Percentiles rank a stretch among this genome's conserved stretches.
Evolutionary conservation across 176 grass and related monocot genomes (phyloP).

Genomic region (Stipa capillata): DNA sequence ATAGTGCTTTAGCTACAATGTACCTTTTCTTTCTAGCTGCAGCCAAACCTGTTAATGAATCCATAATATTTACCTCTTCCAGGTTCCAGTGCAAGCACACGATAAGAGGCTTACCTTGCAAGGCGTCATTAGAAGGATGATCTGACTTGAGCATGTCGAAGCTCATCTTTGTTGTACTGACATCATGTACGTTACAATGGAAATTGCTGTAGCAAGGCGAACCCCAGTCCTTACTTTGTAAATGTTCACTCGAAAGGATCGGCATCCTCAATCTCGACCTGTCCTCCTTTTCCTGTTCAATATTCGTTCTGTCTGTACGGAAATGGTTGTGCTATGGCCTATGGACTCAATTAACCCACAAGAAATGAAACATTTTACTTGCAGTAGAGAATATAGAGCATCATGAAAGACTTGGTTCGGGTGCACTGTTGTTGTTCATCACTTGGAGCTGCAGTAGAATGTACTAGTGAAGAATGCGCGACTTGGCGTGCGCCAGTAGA

Average conservation of each 20-base stretch:
- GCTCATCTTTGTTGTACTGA: neutral
- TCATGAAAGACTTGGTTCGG: too few relatives aligned
- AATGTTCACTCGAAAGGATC: neutral
- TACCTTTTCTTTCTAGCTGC: neutral
- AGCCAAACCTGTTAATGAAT: neutral
- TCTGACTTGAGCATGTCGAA: neutral
- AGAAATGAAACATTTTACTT: neutral
- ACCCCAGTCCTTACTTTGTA: neutral
- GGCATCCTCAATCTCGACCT: neutral
- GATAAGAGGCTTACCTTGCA: constrained; percentile 71
- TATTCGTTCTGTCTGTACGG: neutral
- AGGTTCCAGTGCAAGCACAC: constrained; percentile 94
- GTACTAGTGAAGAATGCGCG: too few relatives aligned
- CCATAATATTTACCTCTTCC: constrained; percentile 9
- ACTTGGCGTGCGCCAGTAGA: too few relatives aligned
- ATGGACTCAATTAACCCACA: neutral
- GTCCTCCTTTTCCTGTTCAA: neutral
- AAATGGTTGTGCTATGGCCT: neutral
- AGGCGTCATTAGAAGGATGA: constrained; percentile 58
- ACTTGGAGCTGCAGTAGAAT: too few relatives aligned
- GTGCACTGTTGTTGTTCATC: too few relatives aligned
- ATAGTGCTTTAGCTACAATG: neutral
- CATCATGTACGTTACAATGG: neutral
- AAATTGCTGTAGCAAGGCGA: neutral
- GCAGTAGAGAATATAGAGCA: neutral